Evolutionary conservation across 2,329 filamentous ascomycete species (phyloP), one percentile per base, ranked within the genome.

Genomic region (Alternaria arbusti): DNA sequence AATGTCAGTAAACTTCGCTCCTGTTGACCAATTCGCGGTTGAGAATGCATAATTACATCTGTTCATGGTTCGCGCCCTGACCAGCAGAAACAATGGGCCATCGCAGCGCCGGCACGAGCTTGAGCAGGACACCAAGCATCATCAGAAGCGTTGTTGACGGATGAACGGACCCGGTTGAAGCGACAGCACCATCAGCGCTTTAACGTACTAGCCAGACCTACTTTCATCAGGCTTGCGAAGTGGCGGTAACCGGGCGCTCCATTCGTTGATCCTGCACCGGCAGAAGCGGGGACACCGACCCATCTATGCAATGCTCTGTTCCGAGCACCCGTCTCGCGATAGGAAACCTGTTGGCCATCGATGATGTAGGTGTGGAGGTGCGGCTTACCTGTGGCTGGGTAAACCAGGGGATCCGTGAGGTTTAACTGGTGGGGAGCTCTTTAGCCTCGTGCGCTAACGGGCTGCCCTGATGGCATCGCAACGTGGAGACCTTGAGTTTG

Each of bases 101-200:
- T 57, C 59, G 45, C 54, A 62, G 12, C 47, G 59, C 47, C 13
- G 59, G 59, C n/a, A 50, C 20, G 10, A 62, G 47, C 22, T 57
- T 58, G 23, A 62, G 26, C 17, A 62, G 28, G 26, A 40, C 54
- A 54, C 36, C 54, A 26, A 62, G 54, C 59, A 62, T 62, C 28
- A 17, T 58, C 36, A 44, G 44, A 57, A 57, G 9, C 54, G 45
- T 54, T 6, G 36, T 44, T 40, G 52, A 54, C 49, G 52, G 32
- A 54, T 20, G 36, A 54, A 54, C 36, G 23, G 52, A 36, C 49
- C 49, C 49, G 49, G 12, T 52, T 25, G 49, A 12, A 52, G 49
- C 13, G 49, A 36, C 49, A 52, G 49, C 20, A 52, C 49, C 28
- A 40, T 52, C 30, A 52, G 36, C 13, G 30, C 49, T 52, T 52